phyloP scores from a whole-genome alignment of 495 filamentous ascomycete species.

The Talaromyces liani region DNA sequence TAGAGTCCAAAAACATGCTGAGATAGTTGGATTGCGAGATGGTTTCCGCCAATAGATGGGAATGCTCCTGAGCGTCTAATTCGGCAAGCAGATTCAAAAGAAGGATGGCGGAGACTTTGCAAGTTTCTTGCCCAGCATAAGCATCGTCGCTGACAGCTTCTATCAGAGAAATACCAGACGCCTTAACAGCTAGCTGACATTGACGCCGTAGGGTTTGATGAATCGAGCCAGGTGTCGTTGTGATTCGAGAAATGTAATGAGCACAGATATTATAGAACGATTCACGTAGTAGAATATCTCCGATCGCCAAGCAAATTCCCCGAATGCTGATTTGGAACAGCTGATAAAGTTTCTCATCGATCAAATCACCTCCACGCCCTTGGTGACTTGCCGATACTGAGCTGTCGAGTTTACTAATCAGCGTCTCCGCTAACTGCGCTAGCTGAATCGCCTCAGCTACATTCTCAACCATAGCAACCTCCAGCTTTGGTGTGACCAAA shows the following conservation, averaged over 20 bases:
- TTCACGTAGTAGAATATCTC: slow-evolving; percentile 65
- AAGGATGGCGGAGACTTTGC: slow-evolving; percentile 75
- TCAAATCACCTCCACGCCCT: slow-evolving; percentile 56
- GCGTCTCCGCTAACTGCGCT: slow-evolving; percentile 64
- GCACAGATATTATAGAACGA: slow-evolving; percentile 84
- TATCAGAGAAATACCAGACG: slow-evolving; percentile 68
- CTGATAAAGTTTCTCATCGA: slow-evolving; percentile 83
- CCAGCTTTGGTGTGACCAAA: slow-evolving; percentile 76
- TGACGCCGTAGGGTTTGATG: slow-evolving; percentile 44
- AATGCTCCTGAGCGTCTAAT: slow-evolving; percentile 56
- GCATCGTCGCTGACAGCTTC: slow-evolving; percentile 92
- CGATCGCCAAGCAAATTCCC: slow-evolving; percentile 63
- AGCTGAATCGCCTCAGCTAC: slow-evolving; percentile 62
- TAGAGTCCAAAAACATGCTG: slow-evolving; percentile 75
- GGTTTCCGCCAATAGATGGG: slow-evolving; percentile 63
- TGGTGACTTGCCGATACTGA: slow-evolving; percentile 30
- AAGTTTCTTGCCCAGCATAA: slow-evolving; percentile 70
- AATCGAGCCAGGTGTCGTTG: slow-evolving; percentile 29
- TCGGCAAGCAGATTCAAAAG: slow-evolving; percentile 64
- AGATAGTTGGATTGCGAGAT: slow-evolving; percentile 85
- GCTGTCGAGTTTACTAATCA: slow-evolving; percentile 68
- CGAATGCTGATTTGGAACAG: slow-evolving; percentile 78
- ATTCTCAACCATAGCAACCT: slow-evolving; percentile 58
- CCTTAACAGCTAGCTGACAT: slow-evolving; percentile 66
- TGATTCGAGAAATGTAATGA: slow-evolving; percentile 69